A percentile compares a stretch with the other conserved stretches of the same genome.
These are phyloP conservation scores for Ustilago cynodontis DNA, from an alignment of 1,284 basidiomycete genomes.

Conservation along the genomic window DNA sequence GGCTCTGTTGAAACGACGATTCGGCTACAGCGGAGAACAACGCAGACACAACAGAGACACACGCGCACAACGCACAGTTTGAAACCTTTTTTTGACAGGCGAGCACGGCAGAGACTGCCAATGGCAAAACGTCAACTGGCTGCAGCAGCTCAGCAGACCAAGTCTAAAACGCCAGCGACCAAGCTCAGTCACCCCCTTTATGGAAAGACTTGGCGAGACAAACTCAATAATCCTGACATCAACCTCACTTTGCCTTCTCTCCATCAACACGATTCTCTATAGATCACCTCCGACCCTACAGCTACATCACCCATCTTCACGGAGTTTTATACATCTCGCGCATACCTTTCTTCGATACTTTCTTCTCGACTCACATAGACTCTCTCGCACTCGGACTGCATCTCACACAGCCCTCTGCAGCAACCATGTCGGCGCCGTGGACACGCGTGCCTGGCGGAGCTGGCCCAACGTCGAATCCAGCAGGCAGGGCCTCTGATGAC, in stretches of 20 bases:
- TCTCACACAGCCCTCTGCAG: no score
- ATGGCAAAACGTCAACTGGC: neutral
- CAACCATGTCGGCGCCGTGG: constrained; percentile 49
- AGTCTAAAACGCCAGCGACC: no score
- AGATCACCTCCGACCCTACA: neutral
- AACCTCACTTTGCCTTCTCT: neutral
- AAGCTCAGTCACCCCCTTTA: constrained; percentile 10
- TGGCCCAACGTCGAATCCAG: neutral
- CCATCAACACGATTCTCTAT: neutral
- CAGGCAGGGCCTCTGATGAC: constrained; percentile 26
- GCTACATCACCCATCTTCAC: neutral
- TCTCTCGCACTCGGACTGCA: no score
- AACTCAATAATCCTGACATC: neutral
- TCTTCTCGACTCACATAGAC: constrained; percentile 4
- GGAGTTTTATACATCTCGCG: neutral
- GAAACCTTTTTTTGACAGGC: constrained; percentile 5
- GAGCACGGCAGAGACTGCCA: neutral
- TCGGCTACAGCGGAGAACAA: constrained; percentile 3
- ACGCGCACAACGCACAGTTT: neutral
- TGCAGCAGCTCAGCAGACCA: constrained; percentile 17
- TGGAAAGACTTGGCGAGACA: constrained; percentile 1
- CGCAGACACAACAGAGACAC: neutral
- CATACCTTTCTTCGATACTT: neutral
- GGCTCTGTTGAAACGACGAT: neutral
- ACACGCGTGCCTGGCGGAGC: constrained; percentile 38